Conservation (phyloP, 2,329 filamentous ascomycete species). For the Scleromitrula shiraiana region DNA sequence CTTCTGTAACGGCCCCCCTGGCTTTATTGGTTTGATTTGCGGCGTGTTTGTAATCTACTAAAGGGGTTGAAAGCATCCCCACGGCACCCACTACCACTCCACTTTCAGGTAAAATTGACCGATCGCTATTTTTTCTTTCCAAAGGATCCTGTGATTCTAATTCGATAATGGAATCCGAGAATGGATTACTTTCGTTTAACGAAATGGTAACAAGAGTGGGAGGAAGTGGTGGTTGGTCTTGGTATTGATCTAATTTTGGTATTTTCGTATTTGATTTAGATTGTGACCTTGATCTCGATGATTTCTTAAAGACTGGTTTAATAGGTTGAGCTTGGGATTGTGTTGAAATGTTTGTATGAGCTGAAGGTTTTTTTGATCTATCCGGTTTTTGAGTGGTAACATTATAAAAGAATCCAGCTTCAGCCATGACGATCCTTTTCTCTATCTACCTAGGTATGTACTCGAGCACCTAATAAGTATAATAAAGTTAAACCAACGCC, state of each 20-base stretch:
- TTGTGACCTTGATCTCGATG: slow-evolving; percentile 9
- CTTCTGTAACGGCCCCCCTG: slow-evolving; percentile 19
- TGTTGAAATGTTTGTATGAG: slow-evolving; percentile 19
- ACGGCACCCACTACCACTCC: slow-evolving; percentile 8
- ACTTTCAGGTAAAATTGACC: not conserved
- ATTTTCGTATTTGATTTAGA: slow-evolving; percentile 11
- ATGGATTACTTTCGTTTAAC: slow-evolving; percentile 3
- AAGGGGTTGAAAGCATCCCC: slow-evolving; percentile 27
- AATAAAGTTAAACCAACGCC: too few relatives aligned
- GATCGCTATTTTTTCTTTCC: not conserved
- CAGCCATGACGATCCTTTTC: slow-evolving; percentile 16
- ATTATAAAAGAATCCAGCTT: slow-evolving; percentile 24
- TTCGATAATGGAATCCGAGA: slow-evolving; percentile 8
- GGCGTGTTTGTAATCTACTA: slow-evolving; percentile 25
- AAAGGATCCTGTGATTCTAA: not conserved
- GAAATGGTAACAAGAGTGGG: slow-evolving; percentile 3
- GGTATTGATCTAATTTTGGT: not conserved
- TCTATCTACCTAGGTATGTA: not conserved
- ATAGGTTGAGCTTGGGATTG: slow-evolving; percentile 18
- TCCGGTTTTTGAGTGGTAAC: slow-evolving; percentile 14
- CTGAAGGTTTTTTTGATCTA: slow-evolving; percentile 18
- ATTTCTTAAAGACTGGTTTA: slow-evolving; percentile 15
- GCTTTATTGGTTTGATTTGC: slow-evolving; percentile 26
- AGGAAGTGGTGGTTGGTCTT: slow-evolving; percentile 9
- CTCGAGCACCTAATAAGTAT: too few relatives aligned